Percentiles rank a stretch among this genome's conserved stretches.
Conservation (phyloP, 176 grass and related monocot species). For the Oropetium thomaeum region DNA sequence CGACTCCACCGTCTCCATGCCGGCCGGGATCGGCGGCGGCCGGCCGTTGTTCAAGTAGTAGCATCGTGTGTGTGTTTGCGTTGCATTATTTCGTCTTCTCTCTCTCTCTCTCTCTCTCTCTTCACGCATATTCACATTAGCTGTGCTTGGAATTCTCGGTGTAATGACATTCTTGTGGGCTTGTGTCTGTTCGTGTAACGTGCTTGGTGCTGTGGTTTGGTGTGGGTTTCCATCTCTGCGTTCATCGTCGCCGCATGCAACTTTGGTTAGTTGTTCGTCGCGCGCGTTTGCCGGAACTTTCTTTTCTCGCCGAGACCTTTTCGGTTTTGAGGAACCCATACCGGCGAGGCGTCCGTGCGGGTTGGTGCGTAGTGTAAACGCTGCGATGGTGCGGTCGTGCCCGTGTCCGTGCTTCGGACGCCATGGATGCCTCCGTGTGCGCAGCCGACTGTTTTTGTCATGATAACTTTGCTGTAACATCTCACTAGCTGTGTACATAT, state of each 20-base stretch:
- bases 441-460: not conserved
- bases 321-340: conserved; percentile 12
- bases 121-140: not conserved
- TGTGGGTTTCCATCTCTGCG: conserved; percentile 10
- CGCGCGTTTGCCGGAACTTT: not conserved
- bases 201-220: conserved; percentile 38
- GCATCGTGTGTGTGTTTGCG: not conserved
- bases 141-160: conserved; percentile 7
- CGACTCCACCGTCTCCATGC: conserved; percentile 81
- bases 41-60: conserved; percentile 55
- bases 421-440: not conserved
- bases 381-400: not conserved
- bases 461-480: not conserved
- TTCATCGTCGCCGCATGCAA: not conserved
- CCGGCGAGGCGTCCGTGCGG: no score
- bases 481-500: not conserved
- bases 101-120: no score
- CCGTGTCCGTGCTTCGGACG: no score
- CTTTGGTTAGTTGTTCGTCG: not conserved
- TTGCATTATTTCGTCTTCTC: not conserved
- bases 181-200: not conserved
- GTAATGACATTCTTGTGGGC: conserved; percentile 1
- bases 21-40: conserved; percentile 52
- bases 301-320: not conserved
- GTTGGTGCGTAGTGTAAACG: not conserved